Conservation (phyloP, 2,329 filamentous ascomycete species). For the Pseudogymnoascus sp. region DNA sequence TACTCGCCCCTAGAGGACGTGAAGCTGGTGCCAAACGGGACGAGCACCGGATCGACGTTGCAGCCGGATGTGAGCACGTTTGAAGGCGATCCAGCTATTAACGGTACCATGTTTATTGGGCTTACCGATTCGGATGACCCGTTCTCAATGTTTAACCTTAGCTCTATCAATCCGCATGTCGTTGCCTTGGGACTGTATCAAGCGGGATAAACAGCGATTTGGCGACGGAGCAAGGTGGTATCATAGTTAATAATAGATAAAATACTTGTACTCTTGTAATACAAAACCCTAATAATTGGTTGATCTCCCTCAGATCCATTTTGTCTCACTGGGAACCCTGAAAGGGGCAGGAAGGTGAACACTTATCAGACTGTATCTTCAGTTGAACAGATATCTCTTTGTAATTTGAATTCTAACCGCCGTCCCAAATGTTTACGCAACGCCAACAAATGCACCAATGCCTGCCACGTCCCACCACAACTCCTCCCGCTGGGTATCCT, state of each 20-base stretch:
- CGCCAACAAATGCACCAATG: slow-evolving; percentile 5
- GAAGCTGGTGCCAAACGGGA: slow-evolving; percentile 29
- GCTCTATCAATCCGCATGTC: slow-evolving; percentile 67
- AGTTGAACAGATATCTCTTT: neutral
- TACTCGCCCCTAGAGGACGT: slow-evolving; percentile 53
- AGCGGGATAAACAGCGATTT: slow-evolving; percentile 50
- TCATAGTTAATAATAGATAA: neutral
- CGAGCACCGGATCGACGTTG: slow-evolving; percentile 42
- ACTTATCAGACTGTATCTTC: neutral
- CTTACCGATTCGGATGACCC: slow-evolving; percentile 61
- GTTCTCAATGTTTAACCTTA: slow-evolving; percentile 70
- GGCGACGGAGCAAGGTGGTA: neutral
- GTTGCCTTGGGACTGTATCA: slow-evolving; percentile 66
- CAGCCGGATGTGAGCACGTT: slow-evolving; percentile 66
- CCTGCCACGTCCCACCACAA: neutral
- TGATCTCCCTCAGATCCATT: neutral
- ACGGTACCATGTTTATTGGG: slow-evolving; percentile 72
- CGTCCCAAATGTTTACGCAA: neutral
- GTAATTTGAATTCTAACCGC: neutral
- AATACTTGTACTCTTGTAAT: slow-evolving; percentile 5
- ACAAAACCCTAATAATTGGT: neutral
- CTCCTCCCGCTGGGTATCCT: neutral
- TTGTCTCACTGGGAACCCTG: neutral
- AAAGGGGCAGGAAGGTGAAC: neutral
- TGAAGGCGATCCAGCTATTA: slow-evolving; percentile 54